Percentiles rank a stretch among this genome's conserved stretches.
phyloP scores from a whole-genome alignment of 2,329 filamentous ascomycete species.

The Xylariaceae sp. region DNA sequence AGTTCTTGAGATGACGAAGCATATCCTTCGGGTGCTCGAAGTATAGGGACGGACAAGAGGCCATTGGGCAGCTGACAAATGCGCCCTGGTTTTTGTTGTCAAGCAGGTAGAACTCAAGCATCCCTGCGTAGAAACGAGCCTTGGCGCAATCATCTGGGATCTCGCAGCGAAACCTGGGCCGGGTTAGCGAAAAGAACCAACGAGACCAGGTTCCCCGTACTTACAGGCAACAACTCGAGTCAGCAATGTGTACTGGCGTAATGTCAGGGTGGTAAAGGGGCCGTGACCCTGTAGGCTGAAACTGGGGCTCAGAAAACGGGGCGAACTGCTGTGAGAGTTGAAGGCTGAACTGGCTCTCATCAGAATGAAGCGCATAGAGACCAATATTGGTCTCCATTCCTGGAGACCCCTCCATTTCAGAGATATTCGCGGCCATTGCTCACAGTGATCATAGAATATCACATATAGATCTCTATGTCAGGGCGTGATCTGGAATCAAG shows the following conservation, averaged over 20 bases:
- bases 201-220: slow-evolving; percentile 7
- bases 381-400: not conserved
- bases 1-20: slow-evolving; percentile 20
- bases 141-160: slow-evolving; percentile 19
- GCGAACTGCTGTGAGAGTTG: too few species aligned
- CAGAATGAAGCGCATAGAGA: not conserved
- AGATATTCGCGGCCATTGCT: not conserved
- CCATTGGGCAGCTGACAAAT: slow-evolving; percentile 15
- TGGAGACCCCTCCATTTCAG: slow-evolving; percentile 3
- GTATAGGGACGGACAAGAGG: slow-evolving; percentile 6
- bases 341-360: too few species aligned
- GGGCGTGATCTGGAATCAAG: not conserved
- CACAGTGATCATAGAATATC: not conserved
- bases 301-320: too few species aligned
- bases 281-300: not conserved
- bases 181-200: too few species aligned
- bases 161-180: slow-evolving; percentile 10
- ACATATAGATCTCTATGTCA: too few species aligned
- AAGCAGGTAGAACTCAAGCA: slow-evolving; percentile 16
- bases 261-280: not conserved
- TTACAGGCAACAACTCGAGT: slow-evolving; percentile 1
- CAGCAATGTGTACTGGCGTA: not conserved
- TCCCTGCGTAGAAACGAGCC: slow-evolving; percentile 14
- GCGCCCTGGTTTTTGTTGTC: slow-evolving; percentile 3
- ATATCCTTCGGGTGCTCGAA: slow-evolving; percentile 14